phyloP scores from a whole-genome alignment of 169 alveolate genomes.

The Eimeria sp. region DNA sequence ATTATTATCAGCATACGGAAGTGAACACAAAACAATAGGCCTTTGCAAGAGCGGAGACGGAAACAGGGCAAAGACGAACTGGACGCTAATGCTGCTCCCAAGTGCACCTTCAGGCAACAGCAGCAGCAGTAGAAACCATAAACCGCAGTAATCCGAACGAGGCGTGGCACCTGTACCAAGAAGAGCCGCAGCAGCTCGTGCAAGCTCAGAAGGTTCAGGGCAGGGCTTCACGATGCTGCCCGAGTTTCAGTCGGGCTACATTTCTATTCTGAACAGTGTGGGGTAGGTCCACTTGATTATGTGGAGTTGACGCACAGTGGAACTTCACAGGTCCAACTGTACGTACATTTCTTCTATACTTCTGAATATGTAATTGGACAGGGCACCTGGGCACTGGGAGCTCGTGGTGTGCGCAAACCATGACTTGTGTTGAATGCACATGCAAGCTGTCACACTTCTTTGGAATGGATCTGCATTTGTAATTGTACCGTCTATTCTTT shows the following conservation, averaged over 20 bases:
- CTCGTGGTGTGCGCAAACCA: neutral
- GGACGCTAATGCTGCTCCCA: neutral
- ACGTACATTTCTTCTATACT: too few species aligned
- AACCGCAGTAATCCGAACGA: neutral
- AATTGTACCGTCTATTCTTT: neutral
- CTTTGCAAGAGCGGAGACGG: neutral
- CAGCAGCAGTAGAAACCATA: neutral
- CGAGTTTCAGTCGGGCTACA: slow-evolving; percentile 47
- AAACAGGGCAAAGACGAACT: neutral
- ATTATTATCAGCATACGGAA: neutral
- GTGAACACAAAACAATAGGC: neutral
- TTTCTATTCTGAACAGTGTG: slow-evolving; percentile 48
- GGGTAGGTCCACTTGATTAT: slow-evolving; percentile 8
- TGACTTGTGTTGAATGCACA: neutral
- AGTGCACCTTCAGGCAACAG: neutral
- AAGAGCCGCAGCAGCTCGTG: neutral
- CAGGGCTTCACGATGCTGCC: slow-evolving; percentile 17
- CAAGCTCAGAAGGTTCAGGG: neutral
- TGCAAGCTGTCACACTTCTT: neutral
- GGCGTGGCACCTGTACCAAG: neutral
- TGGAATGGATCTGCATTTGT: neutral
- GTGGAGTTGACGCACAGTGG: neutral
- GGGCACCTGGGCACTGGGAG: neutral
- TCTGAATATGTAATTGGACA: too few species aligned
- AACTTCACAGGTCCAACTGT: neutral